phyloP scores from a whole-genome alignment of 163 green algal species.

The Scenedesmus sp. region DNA sequence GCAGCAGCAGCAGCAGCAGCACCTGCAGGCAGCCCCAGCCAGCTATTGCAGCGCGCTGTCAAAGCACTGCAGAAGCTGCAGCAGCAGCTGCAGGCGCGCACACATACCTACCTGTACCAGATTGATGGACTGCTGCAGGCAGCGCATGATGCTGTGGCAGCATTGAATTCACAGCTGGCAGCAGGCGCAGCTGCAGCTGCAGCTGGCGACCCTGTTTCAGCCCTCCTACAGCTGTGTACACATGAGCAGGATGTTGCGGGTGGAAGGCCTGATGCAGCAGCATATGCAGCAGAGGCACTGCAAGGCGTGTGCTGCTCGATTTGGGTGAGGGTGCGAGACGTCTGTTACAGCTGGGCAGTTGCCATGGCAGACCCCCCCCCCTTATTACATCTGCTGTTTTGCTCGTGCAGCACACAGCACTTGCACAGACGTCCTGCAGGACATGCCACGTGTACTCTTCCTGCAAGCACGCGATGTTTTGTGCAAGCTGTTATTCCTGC shows the following conservation, averaged over 20 bases:
- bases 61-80: constrained; percentile 12
- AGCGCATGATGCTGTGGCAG: neutral
- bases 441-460: neutral
- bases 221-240: neutral
- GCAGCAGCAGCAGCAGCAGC: neutral
- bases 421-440: neutral
- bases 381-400: too few species aligned
- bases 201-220: neutral
- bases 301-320: neutral
- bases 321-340: neutral
- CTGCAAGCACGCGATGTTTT: neutral
- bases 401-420: neutral
- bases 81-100: neutral
- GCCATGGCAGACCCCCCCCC: too few species aligned
- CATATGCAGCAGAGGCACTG: neutral
- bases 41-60: neutral
- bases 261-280: neutral
- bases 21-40: neutral
- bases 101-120: constrained; percentile 46
- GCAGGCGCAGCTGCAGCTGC: neutral
- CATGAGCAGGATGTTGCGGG: neutral
- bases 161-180: neutral
- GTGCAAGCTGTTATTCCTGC: too few species aligned
- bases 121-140: constrained; percentile 16
- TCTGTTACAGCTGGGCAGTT: too few species aligned